phyloP scores from a whole-genome alignment of 1,139 yeast genomes.

The Candida sp. region DNA sequence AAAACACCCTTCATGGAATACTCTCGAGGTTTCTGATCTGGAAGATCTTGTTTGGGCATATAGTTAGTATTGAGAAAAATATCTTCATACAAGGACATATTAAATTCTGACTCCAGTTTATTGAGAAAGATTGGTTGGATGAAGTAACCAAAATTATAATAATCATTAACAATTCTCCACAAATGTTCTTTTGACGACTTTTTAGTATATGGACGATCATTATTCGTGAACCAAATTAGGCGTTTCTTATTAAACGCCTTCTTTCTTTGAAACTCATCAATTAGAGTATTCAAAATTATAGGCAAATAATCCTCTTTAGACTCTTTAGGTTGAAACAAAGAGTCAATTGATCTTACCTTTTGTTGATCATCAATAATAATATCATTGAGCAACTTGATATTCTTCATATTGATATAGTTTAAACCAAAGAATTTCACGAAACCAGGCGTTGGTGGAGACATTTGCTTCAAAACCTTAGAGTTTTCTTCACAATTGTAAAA shows the following conservation, averaged over 20 bases:
- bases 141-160: constrained; percentile 46
- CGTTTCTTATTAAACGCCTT: constrained; percentile 31
- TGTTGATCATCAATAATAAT: constrained; percentile 26
- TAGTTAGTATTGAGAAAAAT: constrained; percentile 45
- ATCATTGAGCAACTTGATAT: constrained; percentile 38
- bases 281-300: constrained; percentile 26
- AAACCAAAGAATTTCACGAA: constrained; percentile 30
- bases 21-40: background rate
- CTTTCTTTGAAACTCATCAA: constrained; percentile 31
- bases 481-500: constrained; percentile 45
- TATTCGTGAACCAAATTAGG: constrained; percentile 41
- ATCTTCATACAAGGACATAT: constrained; percentile 54
- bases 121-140: constrained; percentile 67
- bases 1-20: constrained; percentile 10
- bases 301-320: constrained; percentile 27
- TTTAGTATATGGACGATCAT: constrained; percentile 33
- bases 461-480: constrained; percentile 4
- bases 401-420: constrained; percentile 33
- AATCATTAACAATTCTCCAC: constrained; percentile 60
- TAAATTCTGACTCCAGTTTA: constrained; percentile 31
- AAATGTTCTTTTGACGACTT: constrained; percentile 34
- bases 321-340: constrained; percentile 13
- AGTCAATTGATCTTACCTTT: constrained; percentile 12
- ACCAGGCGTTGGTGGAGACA: constrained; percentile 12
- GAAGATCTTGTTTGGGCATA: constrained; percentile 13